Evolutionary conservation across 2,329 filamentous ascomycete species (phyloP).

Genomic region (Elsinoe australis): DNA sequence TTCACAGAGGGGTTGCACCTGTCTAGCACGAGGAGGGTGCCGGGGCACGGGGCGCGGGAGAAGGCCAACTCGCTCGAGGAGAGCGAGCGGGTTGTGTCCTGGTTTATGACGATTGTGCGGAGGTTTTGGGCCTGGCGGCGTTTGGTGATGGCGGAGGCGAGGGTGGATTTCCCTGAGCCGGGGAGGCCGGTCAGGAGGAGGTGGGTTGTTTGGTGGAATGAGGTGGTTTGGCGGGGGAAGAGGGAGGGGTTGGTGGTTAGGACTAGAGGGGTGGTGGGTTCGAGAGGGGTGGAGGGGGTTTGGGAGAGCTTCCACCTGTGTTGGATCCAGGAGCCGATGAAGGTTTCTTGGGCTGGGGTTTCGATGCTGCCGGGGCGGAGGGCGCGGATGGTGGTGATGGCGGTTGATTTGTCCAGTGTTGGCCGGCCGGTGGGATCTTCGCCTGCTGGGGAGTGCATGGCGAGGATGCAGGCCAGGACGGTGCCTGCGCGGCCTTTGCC

Average conservation of each 20-base stretch:
- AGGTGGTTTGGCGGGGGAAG: neutral
- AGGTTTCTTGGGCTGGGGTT: slow-evolving; percentile 15
- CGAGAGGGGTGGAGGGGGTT: too few relatives aligned
- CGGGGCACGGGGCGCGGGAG: neutral
- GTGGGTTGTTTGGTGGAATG: neutral
- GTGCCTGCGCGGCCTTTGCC: slow-evolving; percentile 20
- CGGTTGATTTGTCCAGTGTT: slow-evolving; percentile 10
- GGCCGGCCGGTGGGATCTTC: neutral
- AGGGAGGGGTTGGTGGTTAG: neutral
- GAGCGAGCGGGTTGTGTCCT: slow-evolving; percentile 18
- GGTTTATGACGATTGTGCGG: slow-evolving; percentile 13
- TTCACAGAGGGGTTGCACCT: slow-evolving; percentile 16
- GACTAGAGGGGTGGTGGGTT: neutral
- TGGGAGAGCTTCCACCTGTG: slow-evolving; percentile 1
- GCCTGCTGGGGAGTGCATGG: slow-evolving; percentile 2
- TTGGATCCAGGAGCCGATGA: slow-evolving; percentile 16
- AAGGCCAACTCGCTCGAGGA: slow-evolving; percentile 16
- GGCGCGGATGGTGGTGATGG: slow-evolving; percentile 15
- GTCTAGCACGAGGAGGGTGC: slow-evolving; percentile 16
- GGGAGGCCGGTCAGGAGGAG: slow-evolving; percentile 18
- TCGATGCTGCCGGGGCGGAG: slow-evolving; percentile 20
- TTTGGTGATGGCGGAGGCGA: slow-evolving; percentile 12
- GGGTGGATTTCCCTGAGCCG: slow-evolving; percentile 18
- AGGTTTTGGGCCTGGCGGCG: neutral
- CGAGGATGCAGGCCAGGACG: slow-evolving; percentile 19